Base-by-base conservation (phyloP, 169 alveolate genomes). In the Ichthyophthirius multifiliis region DNA sequence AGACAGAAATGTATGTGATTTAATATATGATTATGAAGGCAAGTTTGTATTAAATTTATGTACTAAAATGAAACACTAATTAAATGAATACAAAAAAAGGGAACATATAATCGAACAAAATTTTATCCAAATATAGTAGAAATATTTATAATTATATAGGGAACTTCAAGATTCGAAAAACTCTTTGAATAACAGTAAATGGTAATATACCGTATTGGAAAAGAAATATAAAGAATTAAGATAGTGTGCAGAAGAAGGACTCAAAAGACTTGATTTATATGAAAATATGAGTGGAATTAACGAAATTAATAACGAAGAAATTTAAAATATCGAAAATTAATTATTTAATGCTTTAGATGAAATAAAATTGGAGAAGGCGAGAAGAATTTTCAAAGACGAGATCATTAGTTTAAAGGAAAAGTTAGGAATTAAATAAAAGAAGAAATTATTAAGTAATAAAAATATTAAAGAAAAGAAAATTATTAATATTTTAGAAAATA, bases 271-370 rank as follows among this genome's bases (percentile, higher is more conserved):
- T 27, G 71, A 55, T 55, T 55, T 55, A 55, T 55, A 55, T 55
- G 71, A 55, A 55, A 55, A 55, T 55, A 55, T 55, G 71, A 55
- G 23, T 15, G 71, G 71, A 55, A 55, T 55, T 6, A 55, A 55
- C 31, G 71, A 55, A 3, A 55, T 55, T 27, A 55, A 39, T 39
- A 55, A 55, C 13, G 71, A 55, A 55, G 71, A 55, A 55, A 55
- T 55, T 10, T 27, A 55, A 27, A 55, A 55, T 27, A 55, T 55
- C 31, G 71, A 55, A 27, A 55, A 55, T 55, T 55, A 55, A 27
- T 18, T 55, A 10, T 55, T 55, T 27, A 55, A 39, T 27, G 71
- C 71, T 55, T 23, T 55, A 10, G 71, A 55, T 55, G 31, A 55
- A 9, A 10, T 55, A 39, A 55, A 55, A 55, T 55, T 55, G 31